These are phyloP conservation scores for Hypoxylon sp. DNA, from an alignment of 2,329 filamentous ascomycete species.

Conservation along the genomic window DNA sequence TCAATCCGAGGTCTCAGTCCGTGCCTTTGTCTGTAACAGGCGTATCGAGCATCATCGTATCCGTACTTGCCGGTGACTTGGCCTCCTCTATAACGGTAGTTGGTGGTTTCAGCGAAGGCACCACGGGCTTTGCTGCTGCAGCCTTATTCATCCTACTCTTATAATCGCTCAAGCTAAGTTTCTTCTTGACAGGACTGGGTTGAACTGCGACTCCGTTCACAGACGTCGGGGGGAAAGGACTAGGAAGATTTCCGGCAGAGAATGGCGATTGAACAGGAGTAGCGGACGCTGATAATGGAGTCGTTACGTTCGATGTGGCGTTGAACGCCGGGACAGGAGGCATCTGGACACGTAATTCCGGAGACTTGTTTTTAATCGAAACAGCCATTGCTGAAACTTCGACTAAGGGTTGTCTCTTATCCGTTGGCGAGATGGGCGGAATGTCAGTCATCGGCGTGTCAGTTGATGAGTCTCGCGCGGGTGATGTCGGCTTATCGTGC, in stretches of 20 bases:
- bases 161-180: conserved; percentile 72
- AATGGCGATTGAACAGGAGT: conserved; percentile 61
- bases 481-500: conserved; percentile 12
- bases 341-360: conserved; percentile 59
- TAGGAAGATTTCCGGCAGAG: conserved; percentile 51
- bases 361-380: conserved; percentile 37
- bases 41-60: conserved; percentile 49
- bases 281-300: conserved; percentile 57
- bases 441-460: conserved; percentile 49
- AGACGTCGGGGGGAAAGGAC: conserved; percentile 53
- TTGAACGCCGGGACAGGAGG: conserved; percentile 64
- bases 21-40: conserved; percentile 45
- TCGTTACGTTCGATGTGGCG: conserved; percentile 50
- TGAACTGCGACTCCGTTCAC: conserved; percentile 56
- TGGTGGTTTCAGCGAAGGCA: conserved; percentile 50
- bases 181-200: conserved; percentile 72
- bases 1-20: conserved; percentile 31
- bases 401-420: conserved; percentile 19
- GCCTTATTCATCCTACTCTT: conserved; percentile 67
- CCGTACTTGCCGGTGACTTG: conserved; percentile 49
- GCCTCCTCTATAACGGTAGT: conserved; percentile 51
- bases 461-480: conserved; percentile 26
- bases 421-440: conserved; percentile 42
- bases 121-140: conserved; percentile 53
- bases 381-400: conserved; percentile 1